Base-by-base conservation (phyloP, 2,329 filamentous ascomycete species). In the Myrmaecium sp. region DNA sequence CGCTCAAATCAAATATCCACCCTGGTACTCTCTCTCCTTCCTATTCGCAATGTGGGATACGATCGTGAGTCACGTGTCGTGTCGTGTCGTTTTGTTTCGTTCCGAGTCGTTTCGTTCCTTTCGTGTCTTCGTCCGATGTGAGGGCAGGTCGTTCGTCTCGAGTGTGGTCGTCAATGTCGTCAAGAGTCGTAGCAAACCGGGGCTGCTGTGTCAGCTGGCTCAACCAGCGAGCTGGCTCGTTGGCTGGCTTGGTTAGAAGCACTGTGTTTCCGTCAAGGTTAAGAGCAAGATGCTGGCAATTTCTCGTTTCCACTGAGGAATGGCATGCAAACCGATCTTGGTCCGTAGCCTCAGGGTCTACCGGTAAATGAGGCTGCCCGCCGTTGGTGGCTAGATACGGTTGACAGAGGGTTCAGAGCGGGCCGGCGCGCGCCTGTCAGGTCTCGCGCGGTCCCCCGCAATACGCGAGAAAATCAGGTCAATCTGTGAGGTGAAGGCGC, bases 221-320 rank as follows among this genome's bases (percentile, higher is more conserved):
- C 46, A 51, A 49, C 36, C 26, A 44, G 44, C 39, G 30, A 35
- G 27, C 29, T 26, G 37, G 31, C 27, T 40, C 42, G 40, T 40
- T 38, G 44, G 41, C 43, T 36, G 38, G 39, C 46, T 47, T 50
- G 46, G 50, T 51, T 41, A 44, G 46, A 39, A 42, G 40, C 36
- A 33, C 34, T 38, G 38, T 34, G 35, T 33, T 34, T 42, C 39
- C 43, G 46, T 42, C 35, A 35, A 36, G 35, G 34, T 30, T 37
- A 23, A 6, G 15, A 17, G 9, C n/a, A n/a, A n/a, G n/a, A n/a
- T n/a, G n/a, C n/a, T n/a, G n/a, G n/a, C n/a, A n/a, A n/a, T n/a
- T n/a, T n/a, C n/a, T n/a, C n/a, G n/a, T n/a, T n/a, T n/a, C n/a
- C n/a, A n/a, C n/a, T n/a, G n/a, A n/a, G n/a, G n/a, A n/a, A n/a